A percentile compares a stretch with the other conserved stretches of the same genome.
phyloP scores from a whole-genome alignment of 2,329 filamentous ascomycete genomes.

The Xylaria sp. region DNA sequence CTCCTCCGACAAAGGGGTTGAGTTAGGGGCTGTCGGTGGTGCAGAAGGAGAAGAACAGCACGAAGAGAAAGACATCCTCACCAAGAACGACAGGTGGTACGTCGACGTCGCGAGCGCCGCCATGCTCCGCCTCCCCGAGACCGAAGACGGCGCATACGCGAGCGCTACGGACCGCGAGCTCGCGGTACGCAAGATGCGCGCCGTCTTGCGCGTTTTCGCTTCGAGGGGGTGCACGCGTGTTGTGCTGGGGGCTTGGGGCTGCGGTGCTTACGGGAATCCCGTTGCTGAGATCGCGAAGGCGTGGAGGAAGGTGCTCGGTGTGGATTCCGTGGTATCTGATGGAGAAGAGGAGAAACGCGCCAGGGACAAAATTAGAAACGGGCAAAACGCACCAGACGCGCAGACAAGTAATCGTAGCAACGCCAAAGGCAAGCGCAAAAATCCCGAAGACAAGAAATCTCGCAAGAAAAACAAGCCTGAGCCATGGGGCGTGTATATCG shows the following conservation, averaged over 20 bases:
- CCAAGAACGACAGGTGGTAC: constrained; percentile 59
- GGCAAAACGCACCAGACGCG: not conserved
- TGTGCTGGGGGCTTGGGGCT: constrained; percentile 69
- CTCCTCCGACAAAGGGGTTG: not conserved
- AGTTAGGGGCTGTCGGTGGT: not conserved
- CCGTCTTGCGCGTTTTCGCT: constrained; percentile 59
- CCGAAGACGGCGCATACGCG: constrained; percentile 48
- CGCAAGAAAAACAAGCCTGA: constrained; percentile 26
- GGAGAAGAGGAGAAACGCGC: not conserved
- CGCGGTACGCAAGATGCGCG: constrained; percentile 60
- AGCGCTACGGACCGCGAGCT: constrained; percentile 57
- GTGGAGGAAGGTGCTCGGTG: constrained; percentile 53
- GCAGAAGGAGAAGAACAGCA: constrained; percentile 11
- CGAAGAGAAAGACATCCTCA: constrained; percentile 44
- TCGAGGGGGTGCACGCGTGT: constrained; percentile 53
- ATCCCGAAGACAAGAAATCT: not conserved
- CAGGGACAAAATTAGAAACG: not conserved
- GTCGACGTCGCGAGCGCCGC: constrained; percentile 64
- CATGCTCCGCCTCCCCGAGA: constrained; percentile 64
- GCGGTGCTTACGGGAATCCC: constrained; percentile 68
- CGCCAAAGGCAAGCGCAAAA: constrained; percentile 23
- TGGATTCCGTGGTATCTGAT: not conserved
- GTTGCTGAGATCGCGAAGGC: constrained; percentile 61
- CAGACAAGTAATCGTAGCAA: not conserved
- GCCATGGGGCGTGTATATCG: constrained; percentile 49